phyloP scores from a whole-genome alignment of 169 alveolate species.

The Miamiensis avidus region DNA sequence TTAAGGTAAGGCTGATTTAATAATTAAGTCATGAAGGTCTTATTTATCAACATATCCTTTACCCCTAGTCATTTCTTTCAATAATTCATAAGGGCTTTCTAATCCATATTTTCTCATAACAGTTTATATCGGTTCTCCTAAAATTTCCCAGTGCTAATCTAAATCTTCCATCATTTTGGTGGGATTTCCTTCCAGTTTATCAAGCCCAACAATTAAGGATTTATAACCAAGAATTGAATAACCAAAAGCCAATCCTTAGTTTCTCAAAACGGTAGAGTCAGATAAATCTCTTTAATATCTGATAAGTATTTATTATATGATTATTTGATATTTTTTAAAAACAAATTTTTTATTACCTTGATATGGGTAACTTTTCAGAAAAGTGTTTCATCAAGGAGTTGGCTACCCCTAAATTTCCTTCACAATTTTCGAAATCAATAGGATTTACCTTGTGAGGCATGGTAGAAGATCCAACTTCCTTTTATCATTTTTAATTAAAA shows the following conservation, averaged over 20 bases:
- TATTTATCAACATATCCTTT: constrained; percentile 47
- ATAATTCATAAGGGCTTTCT: constrained; percentile 74
- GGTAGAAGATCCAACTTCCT: constrained; percentile 96
- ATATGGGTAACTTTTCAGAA: constrained; percentile 88
- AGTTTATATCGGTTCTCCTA: constrained; percentile 94
- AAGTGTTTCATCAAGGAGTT: constrained; percentile 81
- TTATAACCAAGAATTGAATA: constrained; percentile 83
- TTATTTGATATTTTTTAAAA: too few relatives aligned
- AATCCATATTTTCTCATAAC: constrained; percentile 84
- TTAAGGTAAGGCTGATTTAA: constrained; percentile 44
- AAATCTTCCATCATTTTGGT: constrained; percentile 76
- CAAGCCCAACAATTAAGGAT: constrained; percentile 83
- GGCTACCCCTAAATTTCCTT: constrained; percentile 95
- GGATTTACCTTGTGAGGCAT: constrained; percentile 99
- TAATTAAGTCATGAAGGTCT: constrained; percentile 47
- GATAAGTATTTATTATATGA: too few relatives aligned
- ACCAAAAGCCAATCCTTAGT: constrained; percentile 90
- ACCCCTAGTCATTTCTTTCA: constrained; percentile 80
- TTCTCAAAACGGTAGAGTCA: constrained; percentile 95
- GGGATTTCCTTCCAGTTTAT: constrained; percentile 76
- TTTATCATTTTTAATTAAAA: constrained; percentile 49
- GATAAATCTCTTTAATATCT: constrained; percentile 93
- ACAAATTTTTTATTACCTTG: constrained; percentile 60
- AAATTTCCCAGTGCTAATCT: constrained; percentile 89
- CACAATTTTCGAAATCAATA: constrained; percentile 96